Evolutionary conservation across 2,329 filamentous ascomycete species (phyloP).

Genomic region (Teratosphaeria destructans): DNA sequence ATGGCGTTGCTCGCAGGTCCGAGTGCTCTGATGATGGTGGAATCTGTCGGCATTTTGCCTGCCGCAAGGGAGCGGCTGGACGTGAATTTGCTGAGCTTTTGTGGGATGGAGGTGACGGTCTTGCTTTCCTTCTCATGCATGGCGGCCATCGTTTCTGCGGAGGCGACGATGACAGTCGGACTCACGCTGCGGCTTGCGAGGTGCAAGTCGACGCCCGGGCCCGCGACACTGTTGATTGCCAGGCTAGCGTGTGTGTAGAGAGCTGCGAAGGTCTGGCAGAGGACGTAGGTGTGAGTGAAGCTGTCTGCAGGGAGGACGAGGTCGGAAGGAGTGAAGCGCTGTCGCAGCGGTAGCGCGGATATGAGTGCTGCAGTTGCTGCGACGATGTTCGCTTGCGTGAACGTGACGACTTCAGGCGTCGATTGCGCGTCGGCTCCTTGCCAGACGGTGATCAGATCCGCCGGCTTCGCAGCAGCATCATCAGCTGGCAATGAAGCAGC

Average conservation of each 20-base stretch:
- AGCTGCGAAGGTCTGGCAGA: conserved; percentile 70
- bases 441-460: conserved; percentile 55
- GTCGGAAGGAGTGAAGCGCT: conserved; percentile 65
- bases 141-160: conserved; percentile 60
- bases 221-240: conserved; percentile 79
- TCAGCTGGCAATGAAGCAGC: conserved; percentile 53
- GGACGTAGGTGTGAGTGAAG: conserved; percentile 66
- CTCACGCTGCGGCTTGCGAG: conserved; percentile 63
- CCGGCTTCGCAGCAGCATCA: conserved; percentile 42
- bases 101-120: conserved; percentile 45
- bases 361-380: conserved; percentile 73
- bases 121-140: conserved; percentile 55
- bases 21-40: conserved; percentile 52
- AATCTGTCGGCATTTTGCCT: conserved; percentile 63
- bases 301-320: conserved; percentile 77
- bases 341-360: conserved; percentile 60
- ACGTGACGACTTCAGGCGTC: conserved; percentile 64
- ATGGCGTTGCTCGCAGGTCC: conserved; percentile 47
- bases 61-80: conserved; percentile 60
- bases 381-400: conserved; percentile 77
- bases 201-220: conserved; percentile 57
- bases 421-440: conserved; percentile 38
- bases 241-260: conserved; percentile 77
- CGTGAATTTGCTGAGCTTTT: conserved; percentile 59
- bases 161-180: conserved; percentile 73